Conservation (phyloP, 768 basidiomycete genomes). For the Suillus alpinus region DNA sequence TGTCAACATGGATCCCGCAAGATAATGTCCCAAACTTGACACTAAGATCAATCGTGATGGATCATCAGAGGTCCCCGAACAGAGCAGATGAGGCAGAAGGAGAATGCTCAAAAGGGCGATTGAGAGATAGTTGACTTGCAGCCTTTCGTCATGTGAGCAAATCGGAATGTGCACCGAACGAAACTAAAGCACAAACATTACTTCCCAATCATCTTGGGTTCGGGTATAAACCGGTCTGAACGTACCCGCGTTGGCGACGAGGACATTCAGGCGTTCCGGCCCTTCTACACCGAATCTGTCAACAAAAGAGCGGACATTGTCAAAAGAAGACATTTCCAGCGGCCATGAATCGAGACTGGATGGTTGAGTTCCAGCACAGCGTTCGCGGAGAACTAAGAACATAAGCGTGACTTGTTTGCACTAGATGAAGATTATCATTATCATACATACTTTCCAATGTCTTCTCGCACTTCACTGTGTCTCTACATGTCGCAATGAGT, state of each 20-base stretch:
- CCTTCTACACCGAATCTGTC: constrained; percentile 26
- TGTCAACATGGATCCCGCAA: neutral
- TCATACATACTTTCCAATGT: constrained; percentile 15
- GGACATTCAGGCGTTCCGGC: constrained; percentile 21
- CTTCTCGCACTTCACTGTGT: constrained; percentile 23
- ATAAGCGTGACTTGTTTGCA: constrained; percentile 13
- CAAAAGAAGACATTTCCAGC: constrained; percentile 34
- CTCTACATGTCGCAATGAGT: constrained; percentile 35
- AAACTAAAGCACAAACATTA: constrained; percentile 28
- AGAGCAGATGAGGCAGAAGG: neutral
- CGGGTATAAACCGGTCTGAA: constrained; percentile 13
- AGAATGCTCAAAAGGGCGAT: neutral
- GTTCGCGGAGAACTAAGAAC: constrained; percentile 10
- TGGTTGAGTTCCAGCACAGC: neutral
- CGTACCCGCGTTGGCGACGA: constrained; percentile 33
- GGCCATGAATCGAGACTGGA: constrained; percentile 23
- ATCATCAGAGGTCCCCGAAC: neutral
- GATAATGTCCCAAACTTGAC: neutral
- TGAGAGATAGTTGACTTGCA: constrained; percentile 36
- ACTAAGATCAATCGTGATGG: neutral
- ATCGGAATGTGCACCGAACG: neutral
- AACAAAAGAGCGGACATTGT: constrained; percentile 30
- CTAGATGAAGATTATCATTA: neutral
- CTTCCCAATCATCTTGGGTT: constrained; percentile 50
- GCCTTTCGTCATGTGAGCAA: constrained; percentile 15